These are phyloP conservation scores for Collybiopsis luxurians DNA, from an alignment of 768 basidiomycete species.

Conservation along the genomic window DNA sequence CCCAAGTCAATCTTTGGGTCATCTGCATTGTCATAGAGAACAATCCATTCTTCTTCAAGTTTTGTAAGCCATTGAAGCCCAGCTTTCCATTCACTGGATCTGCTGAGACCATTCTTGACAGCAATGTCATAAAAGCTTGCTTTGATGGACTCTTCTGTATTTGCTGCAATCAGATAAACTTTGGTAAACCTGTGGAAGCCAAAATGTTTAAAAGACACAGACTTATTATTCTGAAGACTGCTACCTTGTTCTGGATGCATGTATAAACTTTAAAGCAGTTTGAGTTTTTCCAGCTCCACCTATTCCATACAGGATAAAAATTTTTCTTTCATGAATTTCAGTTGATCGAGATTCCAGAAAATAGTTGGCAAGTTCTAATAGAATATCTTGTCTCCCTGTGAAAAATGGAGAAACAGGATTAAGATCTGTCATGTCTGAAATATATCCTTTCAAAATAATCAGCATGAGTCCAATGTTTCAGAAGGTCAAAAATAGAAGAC, in stretches of 20 bases:
- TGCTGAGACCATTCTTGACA: background rate
- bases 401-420: background rate
- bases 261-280: background rate
- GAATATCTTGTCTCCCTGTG: background rate
- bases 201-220: background rate
- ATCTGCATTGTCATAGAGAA: conserved; percentile 13
- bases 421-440: background rate
- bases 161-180: background rate
- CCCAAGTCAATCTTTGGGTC: conserved; percentile 1
- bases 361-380: background rate
- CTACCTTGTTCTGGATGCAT: background rate
- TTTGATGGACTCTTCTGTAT: background rate
- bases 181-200: background rate
- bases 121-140: conserved; percentile 1
- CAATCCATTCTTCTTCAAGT: conserved; percentile 7
- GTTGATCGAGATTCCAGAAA: background rate
- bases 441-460: background rate
- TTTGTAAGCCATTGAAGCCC: background rate
- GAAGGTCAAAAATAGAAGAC: too few species aligned
- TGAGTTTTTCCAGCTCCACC: conserved; percentile 8
- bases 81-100: background rate
- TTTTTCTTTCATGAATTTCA: background rate
- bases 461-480: too few species aligned
- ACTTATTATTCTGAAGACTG: too few species aligned
- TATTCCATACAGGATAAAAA: background rate